A percentile compares a stretch with the other conserved stretches of the same genome.
Conservation (phyloP, 108 stramenopile genomes). For the Chaetoceros tenuissimus region DNA sequence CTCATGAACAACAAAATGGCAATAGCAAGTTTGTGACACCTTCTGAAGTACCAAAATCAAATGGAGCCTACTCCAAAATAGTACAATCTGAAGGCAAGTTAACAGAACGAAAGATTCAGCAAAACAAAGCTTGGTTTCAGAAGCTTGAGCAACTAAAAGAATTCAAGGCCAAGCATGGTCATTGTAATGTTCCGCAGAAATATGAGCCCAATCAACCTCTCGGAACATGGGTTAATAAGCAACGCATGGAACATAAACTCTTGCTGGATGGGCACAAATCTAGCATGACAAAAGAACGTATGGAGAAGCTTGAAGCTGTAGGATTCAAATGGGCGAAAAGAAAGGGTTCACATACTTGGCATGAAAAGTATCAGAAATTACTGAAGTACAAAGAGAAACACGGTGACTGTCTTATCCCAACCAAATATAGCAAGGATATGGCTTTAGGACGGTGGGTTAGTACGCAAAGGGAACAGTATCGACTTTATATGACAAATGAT, state of each 20-base stretch:
- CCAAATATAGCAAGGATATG: constrained; percentile 36
- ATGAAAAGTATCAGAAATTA: constrained; percentile 34
- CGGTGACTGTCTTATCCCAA: constrained; percentile 43
- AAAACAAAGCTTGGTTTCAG: constrained; percentile 22
- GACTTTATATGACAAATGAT: constrained; percentile 14
- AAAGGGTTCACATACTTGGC: constrained; percentile 48
- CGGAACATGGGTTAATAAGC: constrained; percentile 37
- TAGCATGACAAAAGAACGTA: constrained; percentile 26
- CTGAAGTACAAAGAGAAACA: constrained; percentile 21
- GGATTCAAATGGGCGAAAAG: constrained; percentile 57
- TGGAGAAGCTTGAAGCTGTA: constrained; percentile 25
- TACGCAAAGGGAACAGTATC: constrained; percentile 29
- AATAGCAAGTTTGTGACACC: neutral
- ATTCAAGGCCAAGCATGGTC: constrained; percentile 24
- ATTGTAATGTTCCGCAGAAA: constrained; percentile 61
- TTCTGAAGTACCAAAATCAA: neutral
- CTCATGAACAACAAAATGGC: neutral
- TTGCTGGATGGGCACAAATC: constrained; percentile 25
- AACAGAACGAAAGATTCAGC: neutral
- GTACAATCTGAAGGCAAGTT: neutral
- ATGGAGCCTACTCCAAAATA: neutral
- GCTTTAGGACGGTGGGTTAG: constrained; percentile 49
- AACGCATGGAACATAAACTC: constrained; percentile 54
- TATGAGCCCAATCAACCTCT: constrained; percentile 15
- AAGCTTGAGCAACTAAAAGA: constrained; percentile 26